Base-by-base conservation (phyloP, 164 flowering plant species). In the Houttuynia cordata region DNA sequence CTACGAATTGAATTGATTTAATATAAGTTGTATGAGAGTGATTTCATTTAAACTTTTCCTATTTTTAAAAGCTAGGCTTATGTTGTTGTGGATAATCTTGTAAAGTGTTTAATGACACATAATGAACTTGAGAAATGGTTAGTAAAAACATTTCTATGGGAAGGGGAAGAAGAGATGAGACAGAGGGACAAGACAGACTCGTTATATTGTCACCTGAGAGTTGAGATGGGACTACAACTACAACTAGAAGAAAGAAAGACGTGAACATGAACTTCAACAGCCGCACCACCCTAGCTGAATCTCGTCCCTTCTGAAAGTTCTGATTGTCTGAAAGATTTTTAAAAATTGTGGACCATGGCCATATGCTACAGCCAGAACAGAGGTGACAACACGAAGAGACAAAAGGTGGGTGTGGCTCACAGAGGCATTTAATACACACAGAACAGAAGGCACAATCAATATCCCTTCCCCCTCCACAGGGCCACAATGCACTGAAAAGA, bases 401-500 rank as follows among this genome's bases (percentile, higher is more conserved):
- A 45, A 45, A 45, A 45, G 49, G 49, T 45, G 2, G 49, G 49
- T 12, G 49, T 45, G 49, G 9, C 49, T 45, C 49, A 0, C 49
- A 45, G 14, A 45, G 49, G 34, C 57, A 54, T 54, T 54, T n/a
- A 54, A 54, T 54, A 45, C 17, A 17, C 34, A 54, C 34, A 54
- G 57, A 54, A 53, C 49, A 24, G 56, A 49, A 41, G 56, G 59
- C 34, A 54, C 58, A 55, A 42, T 62, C 65, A 62, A 24, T 53
- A 54, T 52, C 45, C 65, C 65, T 10, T 1, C 14, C 1, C 49
- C 14, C 15, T 14, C 2, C 49, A 42, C 8, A 40, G 8, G 1
- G 49, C 49, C 12, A 42, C 17, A 62, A 54, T 10, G 59, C 65
- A 62, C 59, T 15, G 53, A 52, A 39, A 37, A 51, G 34, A 21